phyloP scores from a whole-genome alignment of 208 protist species.

The Naegleria gruberi region DNA sequence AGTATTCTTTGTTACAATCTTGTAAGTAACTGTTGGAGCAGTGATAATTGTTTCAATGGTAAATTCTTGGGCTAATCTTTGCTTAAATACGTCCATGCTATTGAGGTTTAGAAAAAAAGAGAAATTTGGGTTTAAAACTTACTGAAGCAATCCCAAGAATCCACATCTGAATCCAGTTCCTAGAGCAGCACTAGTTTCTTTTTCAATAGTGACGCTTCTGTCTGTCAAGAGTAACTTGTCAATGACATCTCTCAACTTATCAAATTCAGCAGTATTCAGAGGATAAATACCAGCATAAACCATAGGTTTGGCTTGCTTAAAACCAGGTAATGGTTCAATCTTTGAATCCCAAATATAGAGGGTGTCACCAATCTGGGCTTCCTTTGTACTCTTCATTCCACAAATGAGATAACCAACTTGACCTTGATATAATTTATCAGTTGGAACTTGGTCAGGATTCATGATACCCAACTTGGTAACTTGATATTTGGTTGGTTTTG shows the following conservation, averaged over 20 bases:
- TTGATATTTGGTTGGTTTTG: conserved; percentile 53
- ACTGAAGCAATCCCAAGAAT: conserved; percentile 92
- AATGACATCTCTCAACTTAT: conserved; percentile 72
- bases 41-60: conserved; percentile 37
- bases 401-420: conserved; percentile 91
- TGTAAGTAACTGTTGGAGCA: conserved; percentile 10
- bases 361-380: conserved; percentile 88
- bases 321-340: conserved; percentile 41
- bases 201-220: conserved; percentile 67
- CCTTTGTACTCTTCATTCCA: conserved; percentile 60
- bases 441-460: conserved; percentile 72
- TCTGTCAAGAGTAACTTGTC: conserved; percentile 87
- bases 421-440: conserved; percentile 62
- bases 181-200: conserved; percentile 67
- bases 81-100: conserved; percentile 88
- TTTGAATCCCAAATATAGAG: conserved; percentile 52
- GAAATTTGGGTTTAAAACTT: background rate
- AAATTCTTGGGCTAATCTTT: conserved; percentile 85
- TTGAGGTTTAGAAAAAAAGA: background rate
- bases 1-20: background rate
- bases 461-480: conserved; percentile 85
- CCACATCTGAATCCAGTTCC: conserved; percentile 85
- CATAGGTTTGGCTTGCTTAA: conserved; percentile 36
- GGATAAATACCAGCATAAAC: conserved; percentile 93
- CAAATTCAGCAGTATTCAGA: conserved; percentile 64